Base-by-base conservation (phyloP, 768 basidiomycete genomes). In the Lanmaoa rubissima region DNA sequence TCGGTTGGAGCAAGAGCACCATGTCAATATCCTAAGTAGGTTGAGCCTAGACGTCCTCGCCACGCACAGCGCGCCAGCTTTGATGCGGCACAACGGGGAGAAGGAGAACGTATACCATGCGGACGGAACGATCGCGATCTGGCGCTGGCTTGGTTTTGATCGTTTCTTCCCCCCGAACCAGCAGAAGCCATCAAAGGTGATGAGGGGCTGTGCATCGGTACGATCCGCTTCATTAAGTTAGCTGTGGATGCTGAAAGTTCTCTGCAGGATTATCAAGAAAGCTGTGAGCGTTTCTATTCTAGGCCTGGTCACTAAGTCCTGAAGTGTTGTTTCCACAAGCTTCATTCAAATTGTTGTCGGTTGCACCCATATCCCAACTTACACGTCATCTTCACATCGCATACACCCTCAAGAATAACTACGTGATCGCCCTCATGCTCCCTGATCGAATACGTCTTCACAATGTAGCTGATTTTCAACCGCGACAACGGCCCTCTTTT, bases 181-280 rank as follows among this genome's bases (percentile, higher is more conserved):
- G 63, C 55, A 61, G 55, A 32, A 66, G 41, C 51, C 75, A 63
- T 69, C 68, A 44, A 73, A 66, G 38, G 68, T 78, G 24, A 73
- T 84, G 62, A 75, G 83, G 58, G 86, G 86, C 19, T 83, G 82
- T 58, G 78, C 81, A 47, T 83, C 84, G 48, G 88, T 90, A 70
- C 34, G 83, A 48, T 35, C 45, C 7, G 1, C 21, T 14, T 48
- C 21, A 9, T 52, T 45, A 24, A 24, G 48, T 43, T 43, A 16
- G 3, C 3, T 41, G 10, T 40, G 19, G 16, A 47, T 40, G 28
- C 54, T 65, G 45, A 62, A 51, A 4, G 3, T 39, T 38, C n/a
- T 36, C 35, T 13, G 39, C 44, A 91, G 88, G 90, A 91, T 67
- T 90, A 84, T 65, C 85, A 84, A 62, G 86, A 90, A 63, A 90